Evolutionary conservation across 306 rosid species (phyloP).

Genomic region (Dalbergia cultrata): DNA sequence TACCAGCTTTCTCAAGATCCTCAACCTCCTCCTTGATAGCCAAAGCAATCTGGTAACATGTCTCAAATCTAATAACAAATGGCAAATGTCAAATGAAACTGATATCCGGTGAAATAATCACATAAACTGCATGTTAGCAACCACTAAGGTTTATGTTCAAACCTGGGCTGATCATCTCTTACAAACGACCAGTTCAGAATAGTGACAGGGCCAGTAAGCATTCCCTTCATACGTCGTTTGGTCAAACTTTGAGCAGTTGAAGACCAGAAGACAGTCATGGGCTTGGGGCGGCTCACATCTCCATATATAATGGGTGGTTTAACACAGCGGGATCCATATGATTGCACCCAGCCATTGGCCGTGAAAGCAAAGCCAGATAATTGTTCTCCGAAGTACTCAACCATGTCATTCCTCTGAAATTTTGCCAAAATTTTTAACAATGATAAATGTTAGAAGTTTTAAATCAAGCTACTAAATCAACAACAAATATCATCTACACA

Average conservation of each 20-base stretch:
- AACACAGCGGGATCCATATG: conserved; percentile 93
- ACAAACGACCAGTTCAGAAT: conserved; percentile 96
- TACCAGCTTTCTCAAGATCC: conserved; percentile 86
- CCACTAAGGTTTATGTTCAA: conserved; percentile 14
- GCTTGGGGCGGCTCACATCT: conserved; percentile 88
- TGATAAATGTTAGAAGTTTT: too few species aligned
- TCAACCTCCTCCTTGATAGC: conserved; percentile 93
- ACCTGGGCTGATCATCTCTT: conserved; percentile 86
- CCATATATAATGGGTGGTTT: conserved; percentile 95
- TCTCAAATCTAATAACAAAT: conserved; percentile 59
- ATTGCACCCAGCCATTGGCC: conserved; percentile 91
- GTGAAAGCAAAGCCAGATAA: conserved; percentile 85
- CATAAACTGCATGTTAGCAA: too few species aligned
- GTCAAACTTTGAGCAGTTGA: conserved; percentile 83
- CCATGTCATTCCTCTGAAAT: conserved; percentile 87
- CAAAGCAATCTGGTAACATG: conserved; percentile 89
- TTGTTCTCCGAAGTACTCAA: conserved; percentile 93
- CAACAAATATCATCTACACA: conserved; percentile 40
- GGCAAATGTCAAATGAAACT: too few species aligned
- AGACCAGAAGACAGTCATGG: conserved; percentile 95
- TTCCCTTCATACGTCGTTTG: conserved; percentile 90
- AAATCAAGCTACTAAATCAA: neutral
- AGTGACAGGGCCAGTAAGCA: conserved; percentile 96
- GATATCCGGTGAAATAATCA: too few species aligned
- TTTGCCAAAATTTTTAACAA: too few species aligned